Evolutionary conservation across 2,329 filamentous ascomycete species (phyloP).

Genomic region (Penicillium brevicompactum): DNA sequence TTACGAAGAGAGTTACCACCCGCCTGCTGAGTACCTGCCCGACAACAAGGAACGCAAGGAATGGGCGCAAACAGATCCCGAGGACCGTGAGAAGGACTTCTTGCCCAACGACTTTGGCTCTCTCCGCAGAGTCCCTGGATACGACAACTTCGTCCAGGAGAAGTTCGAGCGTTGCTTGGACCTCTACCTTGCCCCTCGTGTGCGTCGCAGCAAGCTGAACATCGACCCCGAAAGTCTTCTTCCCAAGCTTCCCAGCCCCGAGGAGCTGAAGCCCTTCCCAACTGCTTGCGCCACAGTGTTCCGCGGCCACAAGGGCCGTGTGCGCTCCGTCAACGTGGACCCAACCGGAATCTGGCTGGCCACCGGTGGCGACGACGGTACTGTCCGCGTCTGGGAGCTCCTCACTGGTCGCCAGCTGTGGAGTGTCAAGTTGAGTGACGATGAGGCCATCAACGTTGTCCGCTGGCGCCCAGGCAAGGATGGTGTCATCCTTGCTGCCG

Average conservation of each 20-base stretch:
- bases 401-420: slow-evolving; percentile 84
- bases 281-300: slow-evolving; percentile 87
- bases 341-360: slow-evolving; percentile 84
- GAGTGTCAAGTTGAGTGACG: slow-evolving; percentile 75
- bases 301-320: slow-evolving; percentile 82
- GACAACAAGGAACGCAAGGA: slow-evolving; percentile 78
- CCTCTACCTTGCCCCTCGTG: slow-evolving; percentile 88
- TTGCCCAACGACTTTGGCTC: slow-evolving; percentile 80
- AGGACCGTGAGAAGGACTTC: slow-evolving; percentile 88
- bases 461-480: slow-evolving; percentile 87
- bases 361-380: slow-evolving; percentile 92
- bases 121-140: slow-evolving; percentile 88
- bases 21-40: slow-evolving; percentile 90
- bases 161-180: slow-evolving; percentile 95
- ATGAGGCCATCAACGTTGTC: slow-evolving; percentile 80
- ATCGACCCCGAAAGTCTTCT: slow-evolving; percentile 93
- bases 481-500: slow-evolving; percentile 77
- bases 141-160: slow-evolving; percentile 88
- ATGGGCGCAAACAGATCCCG: slow-evolving; percentile 85
- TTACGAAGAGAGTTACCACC: slow-evolving; percentile 96
- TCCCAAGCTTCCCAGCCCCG: slow-evolving; percentile 88
- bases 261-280: slow-evolving; percentile 93
- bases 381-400: slow-evolving; percentile 86
- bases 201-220: slow-evolving; percentile 91
- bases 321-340: slow-evolving; percentile 81